Conservation (phyloP, 2,329 filamentous ascomycete species). For the Diaporthe australafricana region DNA sequence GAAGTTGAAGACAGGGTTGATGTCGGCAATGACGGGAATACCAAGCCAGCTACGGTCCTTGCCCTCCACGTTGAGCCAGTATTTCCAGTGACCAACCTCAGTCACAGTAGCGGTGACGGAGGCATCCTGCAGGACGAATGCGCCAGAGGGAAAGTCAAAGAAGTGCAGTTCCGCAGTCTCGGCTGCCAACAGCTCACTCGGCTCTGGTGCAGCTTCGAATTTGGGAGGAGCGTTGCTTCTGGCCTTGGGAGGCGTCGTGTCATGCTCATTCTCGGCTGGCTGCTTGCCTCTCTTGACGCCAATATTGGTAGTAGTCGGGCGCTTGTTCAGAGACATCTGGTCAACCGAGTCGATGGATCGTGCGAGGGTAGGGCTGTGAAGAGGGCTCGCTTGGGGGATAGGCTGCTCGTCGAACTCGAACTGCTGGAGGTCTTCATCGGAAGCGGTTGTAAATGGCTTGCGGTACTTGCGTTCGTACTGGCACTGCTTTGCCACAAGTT, state of each 20-base stretch:
- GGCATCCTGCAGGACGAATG: conserved; percentile 84
- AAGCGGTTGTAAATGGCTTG: conserved; percentile 81
- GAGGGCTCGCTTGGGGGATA: conserved; percentile 72
- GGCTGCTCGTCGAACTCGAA: conserved; percentile 81
- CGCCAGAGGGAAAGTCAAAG: conserved; percentile 88
- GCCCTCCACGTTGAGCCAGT: conserved; percentile 90
- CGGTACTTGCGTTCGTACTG: conserved; percentile 98
- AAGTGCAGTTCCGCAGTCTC: conserved; percentile 89
- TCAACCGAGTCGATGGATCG: conserved; percentile 69
- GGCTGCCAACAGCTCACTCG: conserved; percentile 78
- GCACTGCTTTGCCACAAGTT: conserved; percentile 86
- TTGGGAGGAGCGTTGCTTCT: conserved; percentile 58
- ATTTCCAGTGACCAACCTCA: conserved; percentile 91
- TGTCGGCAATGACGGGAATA: conserved; percentile 85
- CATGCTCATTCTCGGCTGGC: conserved; percentile 38
- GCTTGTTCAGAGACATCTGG: conserved; percentile 63
- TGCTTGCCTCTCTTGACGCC: conserved; percentile 55
- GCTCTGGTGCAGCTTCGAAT: conserved; percentile 74
- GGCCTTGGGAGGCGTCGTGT: conserved; percentile 47
- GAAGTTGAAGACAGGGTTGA: conserved; percentile 99
- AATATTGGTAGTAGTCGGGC: conserved; percentile 56
- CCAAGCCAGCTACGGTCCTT: conserved; percentile 86
- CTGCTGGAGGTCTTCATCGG: conserved; percentile 81
- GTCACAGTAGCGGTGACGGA: conserved; percentile 83
- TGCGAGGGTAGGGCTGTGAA: conserved; percentile 67